Percentiles rank a stretch among this genome's conserved stretches.
phyloP scores from a whole-genome alignment of 768 basidiomycete genomes.

The Collybia sp. region DNA sequence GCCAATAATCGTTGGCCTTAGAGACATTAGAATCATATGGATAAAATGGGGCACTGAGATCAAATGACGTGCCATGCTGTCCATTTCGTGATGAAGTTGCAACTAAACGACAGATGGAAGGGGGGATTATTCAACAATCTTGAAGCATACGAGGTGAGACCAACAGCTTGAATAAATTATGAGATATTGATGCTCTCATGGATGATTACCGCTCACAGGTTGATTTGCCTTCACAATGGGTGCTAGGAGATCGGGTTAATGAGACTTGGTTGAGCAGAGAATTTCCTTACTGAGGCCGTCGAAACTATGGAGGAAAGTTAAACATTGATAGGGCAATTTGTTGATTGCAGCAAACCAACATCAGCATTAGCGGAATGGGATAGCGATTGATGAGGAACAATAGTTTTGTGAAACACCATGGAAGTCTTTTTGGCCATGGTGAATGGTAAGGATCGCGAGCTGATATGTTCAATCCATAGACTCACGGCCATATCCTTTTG shows the following conservation, averaged over 20 bases:
- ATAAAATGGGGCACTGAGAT: not conserved
- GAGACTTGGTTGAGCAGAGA: not conserved
- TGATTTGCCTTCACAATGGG: slow-evolving; percentile 3
- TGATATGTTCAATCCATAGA: not conserved
- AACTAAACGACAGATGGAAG: slow-evolving; percentile 5
- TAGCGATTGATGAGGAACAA: slow-evolving; percentile 24
- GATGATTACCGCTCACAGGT: not conserved
- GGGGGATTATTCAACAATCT: not conserved
- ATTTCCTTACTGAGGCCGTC: slow-evolving; percentile 13
- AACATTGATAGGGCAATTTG: not conserved
- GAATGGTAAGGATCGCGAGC: not conserved
- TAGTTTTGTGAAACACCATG: slow-evolving; percentile 21
- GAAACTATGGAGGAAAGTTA: slow-evolving; percentile 7
- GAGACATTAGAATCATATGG: not conserved
- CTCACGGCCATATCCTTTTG: slow-evolving; percentile 18
- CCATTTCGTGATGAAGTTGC: slow-evolving; percentile 14
- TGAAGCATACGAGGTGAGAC: not conserved
- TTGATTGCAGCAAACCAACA: slow-evolving; percentile 13
- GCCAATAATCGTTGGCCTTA: slow-evolving; percentile 14
- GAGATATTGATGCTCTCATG: not conserved
- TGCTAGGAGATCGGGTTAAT: not conserved
- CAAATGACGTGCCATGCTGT: slow-evolving; percentile 10
- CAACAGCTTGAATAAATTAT: slow-evolving; percentile 7
- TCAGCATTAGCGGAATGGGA: slow-evolving; percentile 19
- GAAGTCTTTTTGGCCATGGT: slow-evolving; percentile 10